These are phyloP conservation scores for Pestalotiopsis sp. DNA, from an alignment of 2,329 filamentous ascomycete species.

Conservation along the genomic window DNA sequence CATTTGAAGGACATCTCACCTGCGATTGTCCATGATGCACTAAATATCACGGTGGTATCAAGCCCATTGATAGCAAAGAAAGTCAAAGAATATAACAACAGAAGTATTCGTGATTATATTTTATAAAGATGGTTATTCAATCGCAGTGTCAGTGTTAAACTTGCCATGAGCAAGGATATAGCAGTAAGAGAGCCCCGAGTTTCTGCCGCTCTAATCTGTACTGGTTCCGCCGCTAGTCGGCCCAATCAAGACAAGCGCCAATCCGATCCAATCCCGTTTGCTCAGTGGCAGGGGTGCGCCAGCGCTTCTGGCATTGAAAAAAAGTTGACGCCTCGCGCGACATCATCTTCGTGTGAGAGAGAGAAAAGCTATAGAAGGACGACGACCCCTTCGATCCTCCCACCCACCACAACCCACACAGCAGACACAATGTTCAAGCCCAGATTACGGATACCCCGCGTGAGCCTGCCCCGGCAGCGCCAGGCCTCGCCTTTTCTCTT, in stretches of 20 bases:
- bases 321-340: constrained; percentile 11
- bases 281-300: neutral
- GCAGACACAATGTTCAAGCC: constrained; percentile 52
- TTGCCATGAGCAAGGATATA: neutral
- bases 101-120: too few relatives aligned
- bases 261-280: neutral
- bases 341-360: neutral
- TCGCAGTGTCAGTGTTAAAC: too few relatives aligned
- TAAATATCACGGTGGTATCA: too few relatives aligned
- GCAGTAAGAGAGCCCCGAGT: neutral
- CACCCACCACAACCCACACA: neutral
- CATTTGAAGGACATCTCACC: too few relatives aligned
- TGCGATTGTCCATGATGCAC: too few relatives aligned
- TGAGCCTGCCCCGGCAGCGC: constrained; percentile 38
- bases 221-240: neutral
- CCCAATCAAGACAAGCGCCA: neutral
- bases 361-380: neutral
- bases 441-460: constrained; percentile 54
- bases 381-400: neutral
- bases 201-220: neutral
- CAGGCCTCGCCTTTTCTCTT: constrained; percentile 25
- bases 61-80: too few relatives aligned
- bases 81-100: too few relatives aligned
- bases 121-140: too few relatives aligned
- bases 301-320: constrained; percentile 1